Evolutionary conservation across 2,329 filamentous ascomycete genomes (phyloP).

Genomic region (Thielaviopsis populi): DNA sequence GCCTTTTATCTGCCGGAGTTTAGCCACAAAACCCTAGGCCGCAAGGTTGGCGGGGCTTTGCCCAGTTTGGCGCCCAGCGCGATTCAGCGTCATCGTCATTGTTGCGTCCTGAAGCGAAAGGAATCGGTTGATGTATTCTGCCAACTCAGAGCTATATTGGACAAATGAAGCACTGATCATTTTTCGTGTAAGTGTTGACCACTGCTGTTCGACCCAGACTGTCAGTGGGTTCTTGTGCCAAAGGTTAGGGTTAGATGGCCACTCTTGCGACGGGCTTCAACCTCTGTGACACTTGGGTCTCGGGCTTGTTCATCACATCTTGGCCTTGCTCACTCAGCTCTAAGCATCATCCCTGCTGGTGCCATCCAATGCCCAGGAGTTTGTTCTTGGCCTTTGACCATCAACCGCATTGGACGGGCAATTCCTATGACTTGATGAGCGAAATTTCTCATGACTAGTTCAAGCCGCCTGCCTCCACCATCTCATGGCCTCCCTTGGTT

Average conservation of each 20-base stretch:
- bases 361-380: too few relatives aligned
- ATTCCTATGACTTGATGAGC: too few relatives aligned
- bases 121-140: slow-evolving; percentile 6
- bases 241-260: background rate
- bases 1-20: slow-evolving; percentile 12
- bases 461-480: too few relatives aligned
- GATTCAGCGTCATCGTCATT: slow-evolving; percentile 5
- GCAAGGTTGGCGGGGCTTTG: slow-evolving; percentile 9
- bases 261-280: too few relatives aligned
- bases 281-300: too few relatives aligned
- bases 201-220: background rate
- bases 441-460: too few relatives aligned
- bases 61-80: background rate
- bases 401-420: too few relatives aligned
- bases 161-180: background rate
- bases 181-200: background rate
- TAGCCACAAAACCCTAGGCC: slow-evolving; percentile 6
- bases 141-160: slow-evolving; percentile 6
- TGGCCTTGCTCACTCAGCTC: too few relatives aligned
- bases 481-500: too few relatives aligned
- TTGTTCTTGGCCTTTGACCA: too few relatives aligned
- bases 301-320: too few relatives aligned
- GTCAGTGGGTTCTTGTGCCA: background rate
- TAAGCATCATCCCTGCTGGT: too few relatives aligned
- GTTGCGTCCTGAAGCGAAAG: background rate